Evolutionary conservation across 2,329 filamentous ascomycete species (phyloP).

Genomic region (Verruconis gallopava): DNA sequence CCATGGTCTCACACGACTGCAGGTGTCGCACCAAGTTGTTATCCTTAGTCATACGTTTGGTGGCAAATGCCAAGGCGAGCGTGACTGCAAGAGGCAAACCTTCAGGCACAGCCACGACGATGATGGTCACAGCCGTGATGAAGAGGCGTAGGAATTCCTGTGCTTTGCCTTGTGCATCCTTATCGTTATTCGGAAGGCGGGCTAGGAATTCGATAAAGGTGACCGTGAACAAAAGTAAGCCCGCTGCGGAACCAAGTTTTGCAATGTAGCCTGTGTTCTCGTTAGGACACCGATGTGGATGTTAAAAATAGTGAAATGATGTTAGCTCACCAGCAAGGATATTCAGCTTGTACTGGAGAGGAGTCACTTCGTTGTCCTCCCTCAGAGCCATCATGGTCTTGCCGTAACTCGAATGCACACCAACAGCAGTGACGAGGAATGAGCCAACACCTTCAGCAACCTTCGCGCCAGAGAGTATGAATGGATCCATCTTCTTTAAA

Average conservation of each 20-base stretch:
- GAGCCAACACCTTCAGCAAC: conserved; percentile 63
- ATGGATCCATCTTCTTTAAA: conserved; percentile 60
- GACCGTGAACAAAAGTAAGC: conserved; percentile 68
- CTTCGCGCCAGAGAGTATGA: conserved; percentile 78
- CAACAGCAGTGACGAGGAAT: conserved; percentile 63
- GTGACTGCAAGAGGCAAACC: conserved; percentile 55
- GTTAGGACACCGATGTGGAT: background rate
- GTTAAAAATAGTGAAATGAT: background rate
- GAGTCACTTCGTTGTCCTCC: conserved; percentile 65
- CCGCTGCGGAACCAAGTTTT: conserved; percentile 65
- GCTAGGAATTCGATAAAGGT: conserved; percentile 78
- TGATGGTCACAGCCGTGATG: conserved; percentile 52
- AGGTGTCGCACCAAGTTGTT: conserved; percentile 58
- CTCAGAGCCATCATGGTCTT: conserved; percentile 68
- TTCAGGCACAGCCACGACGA: conserved; percentile 58
- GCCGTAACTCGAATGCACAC: conserved; percentile 61
- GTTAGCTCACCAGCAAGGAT: conserved; percentile 42
- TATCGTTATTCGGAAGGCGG: conserved; percentile 44
- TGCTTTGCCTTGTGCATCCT: conserved; percentile 60
- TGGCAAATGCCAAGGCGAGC: conserved; percentile 53
- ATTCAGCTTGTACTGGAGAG: conserved; percentile 66
- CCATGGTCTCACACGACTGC: conserved; percentile 58
- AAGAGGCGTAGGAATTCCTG: conserved; percentile 54
- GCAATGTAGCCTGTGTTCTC: conserved; percentile 51
- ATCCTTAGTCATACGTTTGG: conserved; percentile 54